phyloP scores from a whole-genome alignment of 2,329 filamentous ascomycete species.

The Xylaria digitata region DNA sequence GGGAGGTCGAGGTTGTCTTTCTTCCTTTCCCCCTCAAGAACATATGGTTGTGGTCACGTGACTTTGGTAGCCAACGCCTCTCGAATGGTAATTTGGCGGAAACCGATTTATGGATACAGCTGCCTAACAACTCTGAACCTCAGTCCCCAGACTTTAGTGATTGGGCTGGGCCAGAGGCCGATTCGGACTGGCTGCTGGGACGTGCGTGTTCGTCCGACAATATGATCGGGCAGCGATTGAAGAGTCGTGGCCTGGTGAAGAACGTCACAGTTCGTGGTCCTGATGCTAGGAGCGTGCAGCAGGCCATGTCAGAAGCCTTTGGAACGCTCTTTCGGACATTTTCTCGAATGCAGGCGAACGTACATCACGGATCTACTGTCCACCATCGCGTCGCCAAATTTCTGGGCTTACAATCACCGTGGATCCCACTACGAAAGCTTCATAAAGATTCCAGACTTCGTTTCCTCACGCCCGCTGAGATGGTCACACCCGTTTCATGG shows the following conservation, averaged over 20 bases:
- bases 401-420: constrained; percentile 72
- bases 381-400: constrained; percentile 58
- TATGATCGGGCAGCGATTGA: constrained; percentile 75
- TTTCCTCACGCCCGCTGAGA: constrained; percentile 76
- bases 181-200: constrained; percentile 72
- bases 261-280: constrained; percentile 70
- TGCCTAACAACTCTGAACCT: constrained; percentile 62
- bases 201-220: constrained; percentile 74
- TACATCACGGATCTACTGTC: constrained; percentile 48
- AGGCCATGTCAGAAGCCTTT: constrained; percentile 72
- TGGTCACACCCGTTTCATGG: constrained; percentile 79
- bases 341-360: constrained; percentile 50
- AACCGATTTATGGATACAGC: constrained; percentile 66
- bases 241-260: constrained; percentile 77
- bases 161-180: constrained; percentile 59
- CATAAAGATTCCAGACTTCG: constrained; percentile 78
- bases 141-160: constrained; percentile 61
- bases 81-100: constrained; percentile 48
- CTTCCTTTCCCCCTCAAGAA: constrained; percentile 74
- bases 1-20: constrained; percentile 81
- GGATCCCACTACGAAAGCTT: constrained; percentile 81
- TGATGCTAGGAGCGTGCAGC: constrained; percentile 75
- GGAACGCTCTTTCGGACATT: constrained; percentile 63
- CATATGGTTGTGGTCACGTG: constrained; percentile 63
- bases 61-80: constrained; percentile 57